Base-by-base conservation (phyloP, 495 filamentous ascomycete species). In the Penicillium verhagenii region DNA sequence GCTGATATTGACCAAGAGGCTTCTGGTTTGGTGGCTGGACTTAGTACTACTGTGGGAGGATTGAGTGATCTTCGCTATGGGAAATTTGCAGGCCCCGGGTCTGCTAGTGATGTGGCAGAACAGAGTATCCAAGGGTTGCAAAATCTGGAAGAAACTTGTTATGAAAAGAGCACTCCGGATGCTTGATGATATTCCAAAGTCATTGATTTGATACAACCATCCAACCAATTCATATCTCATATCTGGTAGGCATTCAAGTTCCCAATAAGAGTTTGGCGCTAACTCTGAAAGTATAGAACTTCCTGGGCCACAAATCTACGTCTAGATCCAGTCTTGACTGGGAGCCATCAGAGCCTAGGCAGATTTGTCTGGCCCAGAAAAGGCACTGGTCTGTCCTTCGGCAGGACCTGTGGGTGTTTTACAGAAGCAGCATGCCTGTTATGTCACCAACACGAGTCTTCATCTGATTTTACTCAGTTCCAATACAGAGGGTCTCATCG, bases 51-150 rank as follows among this genome's bases (percentile, higher is more conserved):
- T 1, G 81, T 91, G 28, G 86, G 85, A 24, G 82, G 83, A 42
- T 68, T 96, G 73, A 93, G 90, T 64, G 90, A 94, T 64, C 78
- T 95, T 24, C 86, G 89, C 40, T 94, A 93, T 61, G 90, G 91
- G 31, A 86, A 85, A 49, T 79, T 91, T 56, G 75, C 80, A 53
- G 88, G 85, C 54, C 69, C 76, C 23, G 70, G 76, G 6, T 72
- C 82, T 3, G 72, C 77, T 21, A 79, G 82, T 16, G 82, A 89
- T 51, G 73, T 90, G 39, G 72, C 86, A 26, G 76, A 83, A 20
- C 87, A 88, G 42, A 71, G 76, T 10, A 68, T 79, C 47, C 59
- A 66, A 20, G 75, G 72, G 23, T 69, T 91, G 20, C 62, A 73
- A 46, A 78, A 81, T 56, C 72, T 92, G 19, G 80, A 89, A 59